Evolutionary conservation across 106 monocot species (phyloP), one percentile per base, ranked within the genome.

Genomic region (Allium cepa): DNA sequence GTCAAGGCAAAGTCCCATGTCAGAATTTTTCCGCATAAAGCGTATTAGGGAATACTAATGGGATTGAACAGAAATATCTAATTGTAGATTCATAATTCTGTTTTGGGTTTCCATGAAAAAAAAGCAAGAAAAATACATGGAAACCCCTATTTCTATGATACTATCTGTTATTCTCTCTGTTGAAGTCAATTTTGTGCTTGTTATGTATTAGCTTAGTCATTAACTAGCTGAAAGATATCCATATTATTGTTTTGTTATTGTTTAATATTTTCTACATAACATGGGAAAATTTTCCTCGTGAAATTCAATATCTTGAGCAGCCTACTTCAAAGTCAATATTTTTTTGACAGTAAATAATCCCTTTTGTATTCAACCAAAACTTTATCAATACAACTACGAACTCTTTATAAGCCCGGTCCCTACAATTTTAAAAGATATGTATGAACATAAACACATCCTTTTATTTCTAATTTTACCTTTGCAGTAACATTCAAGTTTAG

Each of bases 1-100:
- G 89, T 97, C 78, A 89, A 97, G 65, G 97, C 92, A 67, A 92
- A 83, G 78, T 84, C n/a, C 97, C 26, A 97, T 97, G 97, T 70
- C 92, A 66, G 68, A 71, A 7, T 97, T 89, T 79, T 97, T 92
- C 72, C 75, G 71, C 68, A 68, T 69, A 52, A 97, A 88, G 96
- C 87, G 17, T 57, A 65, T 51, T 14, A 26, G 15, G 3, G 12
- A 64, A 51, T 50, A 66, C 49, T 7, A n/a, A 48, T 26, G 46
- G 49, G 66, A 45, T 2, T 18, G 47, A 47, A n/a, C 8, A 45
- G 36, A 45, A 15, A 16, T 8, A 46, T 17, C 13, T 64, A n/a
- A n/a, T n/a, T n/a, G n/a, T n/a, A n/a, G n/a, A n/a, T n/a, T 53
- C 2, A 69, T 16, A 48, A 22, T 49, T 46, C 49, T 0, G 10